Evolutionary conservation across 768 basidiomycete species (phyloP).

Genomic region (Calocera cornea): DNA sequence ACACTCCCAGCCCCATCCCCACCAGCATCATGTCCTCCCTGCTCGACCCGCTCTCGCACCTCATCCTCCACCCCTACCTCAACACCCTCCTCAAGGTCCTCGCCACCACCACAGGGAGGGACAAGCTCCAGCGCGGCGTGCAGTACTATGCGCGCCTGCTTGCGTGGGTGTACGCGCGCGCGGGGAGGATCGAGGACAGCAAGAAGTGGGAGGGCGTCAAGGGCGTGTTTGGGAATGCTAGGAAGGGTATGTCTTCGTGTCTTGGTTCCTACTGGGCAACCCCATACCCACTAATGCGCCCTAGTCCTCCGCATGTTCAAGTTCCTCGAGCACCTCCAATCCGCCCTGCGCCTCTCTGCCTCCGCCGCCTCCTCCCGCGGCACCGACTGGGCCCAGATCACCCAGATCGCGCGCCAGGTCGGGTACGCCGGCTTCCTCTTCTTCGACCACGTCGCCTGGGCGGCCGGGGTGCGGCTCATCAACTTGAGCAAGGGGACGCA

Average conservation of each 20-base stretch:
- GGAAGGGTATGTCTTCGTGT: conserved; percentile 52
- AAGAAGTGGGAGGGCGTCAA: conserved; percentile 76
- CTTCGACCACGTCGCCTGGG: conserved; percentile 76
- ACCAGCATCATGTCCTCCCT: too few relatives aligned
- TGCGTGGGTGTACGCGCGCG: conserved; percentile 62
- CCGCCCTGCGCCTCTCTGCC: conserved; percentile 60
- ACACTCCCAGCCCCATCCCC: too few relatives aligned
- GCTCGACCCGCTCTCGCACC: conserved; percentile 27
- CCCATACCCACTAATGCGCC: neutral
- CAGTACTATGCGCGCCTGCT: conserved; percentile 87
- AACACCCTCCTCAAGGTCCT: conserved; percentile 64
- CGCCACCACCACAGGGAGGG: conserved; percentile 71
- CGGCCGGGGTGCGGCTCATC: conserved; percentile 52
- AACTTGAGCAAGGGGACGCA: conserved; percentile 46
- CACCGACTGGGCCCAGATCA: conserved; percentile 56
- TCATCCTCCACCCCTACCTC: conserved; percentile 74
- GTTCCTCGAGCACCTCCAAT: conserved; percentile 85
- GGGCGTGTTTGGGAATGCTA: conserved; percentile 62
- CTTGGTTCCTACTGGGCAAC: neutral
- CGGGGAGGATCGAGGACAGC: conserved; percentile 57
- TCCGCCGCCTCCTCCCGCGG: conserved; percentile 32
- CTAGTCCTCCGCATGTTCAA: conserved; percentile 87
- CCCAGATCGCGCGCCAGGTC: conserved; percentile 70
- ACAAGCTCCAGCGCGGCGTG: conserved; percentile 87
- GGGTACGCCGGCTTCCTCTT: conserved; percentile 78